phyloP scores from a whole-genome alignment of 805 yeast genomes.

The Starmerella powellii region DNA sequence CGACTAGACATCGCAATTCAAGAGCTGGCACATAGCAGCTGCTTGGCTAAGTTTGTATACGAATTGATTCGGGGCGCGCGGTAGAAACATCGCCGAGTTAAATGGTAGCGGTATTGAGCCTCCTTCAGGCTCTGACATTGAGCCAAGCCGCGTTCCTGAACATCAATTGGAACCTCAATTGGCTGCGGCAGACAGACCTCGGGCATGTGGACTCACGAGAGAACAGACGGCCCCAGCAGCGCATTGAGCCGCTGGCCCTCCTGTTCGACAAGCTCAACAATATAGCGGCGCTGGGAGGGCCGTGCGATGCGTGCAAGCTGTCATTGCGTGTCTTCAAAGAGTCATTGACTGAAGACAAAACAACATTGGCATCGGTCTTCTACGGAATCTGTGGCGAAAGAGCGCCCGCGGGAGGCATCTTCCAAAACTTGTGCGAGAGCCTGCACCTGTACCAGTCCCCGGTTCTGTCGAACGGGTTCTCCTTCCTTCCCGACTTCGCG shows the following conservation, averaged over 20 bases:
- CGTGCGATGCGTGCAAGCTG: conserved; percentile 19
- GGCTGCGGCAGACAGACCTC: conserved; percentile 11
- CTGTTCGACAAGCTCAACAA: conserved; percentile 11
- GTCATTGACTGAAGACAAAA: conserved; percentile 2
- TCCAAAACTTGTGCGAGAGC: conserved; percentile 12
- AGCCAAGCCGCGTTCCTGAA: neutral
- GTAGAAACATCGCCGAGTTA: too few species aligned
- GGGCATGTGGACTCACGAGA: conserved; percentile 9
- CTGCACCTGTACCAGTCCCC: conserved; percentile 11
- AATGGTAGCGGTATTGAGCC: too few species aligned
- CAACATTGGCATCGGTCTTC: conserved; percentile 7
- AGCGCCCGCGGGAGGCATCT: conserved; percentile 8
- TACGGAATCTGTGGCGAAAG: conserved; percentile 16
- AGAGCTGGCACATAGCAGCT: too few species aligned
- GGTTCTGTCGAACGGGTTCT: conserved; percentile 12
- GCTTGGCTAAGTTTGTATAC: too few species aligned
- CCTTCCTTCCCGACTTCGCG: conserved; percentile 34
- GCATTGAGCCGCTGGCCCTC: conserved; percentile 8
- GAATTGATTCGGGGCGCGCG: too few species aligned
- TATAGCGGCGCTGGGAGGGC: conserved; percentile 17
- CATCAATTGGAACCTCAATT: conserved; percentile 9
- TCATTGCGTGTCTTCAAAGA: conserved; percentile 8
- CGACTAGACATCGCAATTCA: too few species aligned
- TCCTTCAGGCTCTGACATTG: neutral
- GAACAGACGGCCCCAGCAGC: conserved; percentile 8